A percentile compares a stretch with the other conserved stretches of the same genome.
phyloP scores from a whole-genome alignment of 371 early-diverging fungal species.

The Amoeboaphelidium protococcarum region DNA sequence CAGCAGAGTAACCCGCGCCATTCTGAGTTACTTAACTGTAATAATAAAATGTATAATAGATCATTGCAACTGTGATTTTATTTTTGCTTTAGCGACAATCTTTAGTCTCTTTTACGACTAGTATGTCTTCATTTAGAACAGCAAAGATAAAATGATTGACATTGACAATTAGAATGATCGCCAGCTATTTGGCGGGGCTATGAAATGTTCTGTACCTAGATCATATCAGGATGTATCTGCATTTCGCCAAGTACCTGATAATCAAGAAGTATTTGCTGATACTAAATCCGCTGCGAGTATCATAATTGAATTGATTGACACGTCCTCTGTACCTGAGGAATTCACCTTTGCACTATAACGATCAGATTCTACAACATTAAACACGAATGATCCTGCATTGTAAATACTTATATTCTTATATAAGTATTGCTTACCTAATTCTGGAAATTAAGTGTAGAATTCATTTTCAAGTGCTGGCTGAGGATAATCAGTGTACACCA shows the following conservation, averaged over 20 bases:
- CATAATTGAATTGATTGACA: slow-evolving; percentile 58
- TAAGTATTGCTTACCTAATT: slow-evolving; percentile 1
- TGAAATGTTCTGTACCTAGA: slow-evolving; percentile 20
- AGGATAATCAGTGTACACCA: slow-evolving; percentile 56
- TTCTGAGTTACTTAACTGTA: too few species aligned
- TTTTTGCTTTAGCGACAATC: too few species aligned
- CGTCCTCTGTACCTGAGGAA: slow-evolving; percentile 15
- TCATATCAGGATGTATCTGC: slow-evolving; percentile 33
- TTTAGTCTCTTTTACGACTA: too few species aligned
- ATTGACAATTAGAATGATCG: too few species aligned
- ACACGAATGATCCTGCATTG: neutral
- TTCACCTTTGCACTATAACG: slow-evolving; percentile 21
- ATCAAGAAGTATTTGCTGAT: slow-evolving; percentile 70
- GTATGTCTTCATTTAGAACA: too few species aligned
- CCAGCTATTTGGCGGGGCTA: slow-evolving; percentile 46
- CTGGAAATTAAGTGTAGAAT: slow-evolving; percentile 14
- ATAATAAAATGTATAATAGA: too few species aligned
- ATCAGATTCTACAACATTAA: slow-evolving; percentile 17
- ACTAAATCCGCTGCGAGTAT: slow-evolving; percentile 39
- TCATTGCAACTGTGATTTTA: too few species aligned
- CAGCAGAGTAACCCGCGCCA: too few species aligned
- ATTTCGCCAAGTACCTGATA: slow-evolving; percentile 56
- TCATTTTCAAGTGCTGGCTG: slow-evolving; percentile 49
- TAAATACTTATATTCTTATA: neutral
- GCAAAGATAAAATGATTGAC: too few species aligned